Evolutionary conservation across 192 early-diverging fungal species (phyloP), one percentile per base, ranked within the genome.

Genomic region (Phlyctochytrium arcticum): DNA sequence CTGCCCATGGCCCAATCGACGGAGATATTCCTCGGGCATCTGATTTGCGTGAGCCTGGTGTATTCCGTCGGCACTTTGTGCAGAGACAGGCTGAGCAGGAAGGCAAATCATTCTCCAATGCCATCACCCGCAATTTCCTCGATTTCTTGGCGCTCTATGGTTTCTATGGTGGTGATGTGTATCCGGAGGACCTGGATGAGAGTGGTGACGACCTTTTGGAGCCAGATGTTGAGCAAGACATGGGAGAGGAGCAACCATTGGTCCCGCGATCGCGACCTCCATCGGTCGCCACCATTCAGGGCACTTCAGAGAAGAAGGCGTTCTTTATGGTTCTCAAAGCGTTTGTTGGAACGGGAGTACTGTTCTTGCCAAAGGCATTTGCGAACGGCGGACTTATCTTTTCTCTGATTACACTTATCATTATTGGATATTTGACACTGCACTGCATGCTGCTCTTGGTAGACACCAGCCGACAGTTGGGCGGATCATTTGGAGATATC

Each of bases 121-220:
- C 74, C 47, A 72, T 94, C 61, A 95, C 95, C 5, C 69, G 84
- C n/a, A 95, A 89, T 72, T 98, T 95, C 82, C 82, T 95, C 31
- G 95, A 98, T 69, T 96, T 95, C 66, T 81, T 98, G 57, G 88
- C 87, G 23, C 77, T 98, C 63, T 96, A 91, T 57, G 93, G 92
- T 48, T 94, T 91, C 69, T 98, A 94, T 79, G 95, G 90, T 30
- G 95, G 93, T 44, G 95, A 93, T 71, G 91, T 92, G 56, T 84
- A 88, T 56, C 91, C 89, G 19, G 75, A 81, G 30, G 76, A 80
- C 24, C 53, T 33, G 10, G 57, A 60, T 30, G 89, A 89, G 30
- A 21, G 29, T 32, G 86, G 87, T 67, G 90, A 83, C 32, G 85
- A 85, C 33, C 6, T 56, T 12, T 8, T 10, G 19, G 44, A 51